phyloP scores from a whole-genome alignment of 1,284 basidiomycete species.

The Ustilago xerochloae region DNA sequence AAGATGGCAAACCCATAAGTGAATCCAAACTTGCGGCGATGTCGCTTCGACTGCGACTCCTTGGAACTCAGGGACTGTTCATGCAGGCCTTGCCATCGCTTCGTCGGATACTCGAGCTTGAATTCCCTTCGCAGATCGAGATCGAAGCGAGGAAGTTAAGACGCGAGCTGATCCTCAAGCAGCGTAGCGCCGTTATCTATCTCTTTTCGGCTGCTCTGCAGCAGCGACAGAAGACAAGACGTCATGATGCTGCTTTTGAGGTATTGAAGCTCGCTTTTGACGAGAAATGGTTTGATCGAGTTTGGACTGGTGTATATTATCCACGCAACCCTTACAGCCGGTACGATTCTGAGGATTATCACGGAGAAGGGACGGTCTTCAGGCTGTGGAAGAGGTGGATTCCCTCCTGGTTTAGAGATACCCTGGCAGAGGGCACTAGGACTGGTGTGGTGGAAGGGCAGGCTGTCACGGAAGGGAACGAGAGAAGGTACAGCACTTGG shows the following conservation, averaged over 20 bases:
- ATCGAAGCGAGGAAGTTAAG: not conserved
- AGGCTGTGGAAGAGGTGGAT: slow-evolving; percentile 45
- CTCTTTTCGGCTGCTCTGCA: slow-evolving; percentile 27
- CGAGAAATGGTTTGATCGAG: not conserved
- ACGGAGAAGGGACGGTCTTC: not conserved
- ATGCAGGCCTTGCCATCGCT: too few species aligned
- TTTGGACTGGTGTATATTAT: slow-evolving; percentile 14
- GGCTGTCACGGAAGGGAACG: not conserved
- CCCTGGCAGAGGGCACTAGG: not conserved
- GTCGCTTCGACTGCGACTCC: slow-evolving; percentile 7
- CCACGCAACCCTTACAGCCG: slow-evolving; percentile 1
- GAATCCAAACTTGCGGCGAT: slow-evolving; percentile 5
- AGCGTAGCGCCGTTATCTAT: slow-evolving; percentile 23
- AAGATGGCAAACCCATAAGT: not conserved
- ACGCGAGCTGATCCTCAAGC: slow-evolving; percentile 20
- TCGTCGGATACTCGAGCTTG: too few species aligned
- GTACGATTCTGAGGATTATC: not conserved
- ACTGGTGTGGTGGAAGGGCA: not conserved
- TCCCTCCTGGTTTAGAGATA: slow-evolving; percentile 23
- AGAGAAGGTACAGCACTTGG: slow-evolving; percentile 14
- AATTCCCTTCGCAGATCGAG: too few species aligned
- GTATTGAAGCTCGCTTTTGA: slow-evolving; percentile 20
- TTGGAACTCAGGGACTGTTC: slow-evolving; percentile 7
- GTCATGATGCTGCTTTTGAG: slow-evolving; percentile 12
- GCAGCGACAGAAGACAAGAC: not conserved